A percentile compares a stretch with the other conserved stretches of the same genome.
phyloP scores from a whole-genome alignment of 2,329 filamentous ascomycete genomes.

The Fusarium oligoseptatum region DNA sequence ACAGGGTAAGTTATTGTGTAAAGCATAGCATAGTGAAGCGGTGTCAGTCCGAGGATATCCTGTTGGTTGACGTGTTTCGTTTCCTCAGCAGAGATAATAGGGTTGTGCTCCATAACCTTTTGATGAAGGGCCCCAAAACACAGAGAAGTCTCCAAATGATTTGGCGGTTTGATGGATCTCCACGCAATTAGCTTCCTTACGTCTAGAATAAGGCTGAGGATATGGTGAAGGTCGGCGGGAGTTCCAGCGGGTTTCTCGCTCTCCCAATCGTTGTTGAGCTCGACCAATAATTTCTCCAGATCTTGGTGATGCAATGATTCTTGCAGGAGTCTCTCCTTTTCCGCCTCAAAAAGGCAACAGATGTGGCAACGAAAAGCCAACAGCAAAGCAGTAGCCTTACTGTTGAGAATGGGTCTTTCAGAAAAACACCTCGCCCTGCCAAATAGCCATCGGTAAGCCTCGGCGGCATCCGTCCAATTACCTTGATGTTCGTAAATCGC shows the following conservation, averaged over 20 bases:
- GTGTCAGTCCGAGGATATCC: background rate
- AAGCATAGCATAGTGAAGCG: background rate
- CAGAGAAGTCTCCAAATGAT: background rate
- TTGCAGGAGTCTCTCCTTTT: background rate
- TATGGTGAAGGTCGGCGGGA: background rate
- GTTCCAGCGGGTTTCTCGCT: background rate
- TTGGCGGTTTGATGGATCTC: background rate
- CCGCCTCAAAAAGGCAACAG: background rate
- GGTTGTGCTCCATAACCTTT: too few species aligned
- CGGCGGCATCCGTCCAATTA: background rate
- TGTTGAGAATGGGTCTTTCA: background rate
- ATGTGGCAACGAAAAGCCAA: background rate
- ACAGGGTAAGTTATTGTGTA: accelerated
- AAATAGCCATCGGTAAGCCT: background rate
- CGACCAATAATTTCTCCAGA: background rate
- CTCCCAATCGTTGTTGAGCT: background rate
- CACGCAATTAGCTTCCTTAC: background rate
- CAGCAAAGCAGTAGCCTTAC: background rate
- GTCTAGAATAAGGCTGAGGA: background rate
- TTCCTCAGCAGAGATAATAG: background rate
- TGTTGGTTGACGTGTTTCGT: background rate
- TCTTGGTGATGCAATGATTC: background rate
- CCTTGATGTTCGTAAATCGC: background rate
- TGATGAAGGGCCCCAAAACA: background rate
- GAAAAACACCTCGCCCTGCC: background rate